Evolutionary conservation across 768 basidiomycete species (phyloP).

Genomic region (Collybiopsis confluens): DNA sequence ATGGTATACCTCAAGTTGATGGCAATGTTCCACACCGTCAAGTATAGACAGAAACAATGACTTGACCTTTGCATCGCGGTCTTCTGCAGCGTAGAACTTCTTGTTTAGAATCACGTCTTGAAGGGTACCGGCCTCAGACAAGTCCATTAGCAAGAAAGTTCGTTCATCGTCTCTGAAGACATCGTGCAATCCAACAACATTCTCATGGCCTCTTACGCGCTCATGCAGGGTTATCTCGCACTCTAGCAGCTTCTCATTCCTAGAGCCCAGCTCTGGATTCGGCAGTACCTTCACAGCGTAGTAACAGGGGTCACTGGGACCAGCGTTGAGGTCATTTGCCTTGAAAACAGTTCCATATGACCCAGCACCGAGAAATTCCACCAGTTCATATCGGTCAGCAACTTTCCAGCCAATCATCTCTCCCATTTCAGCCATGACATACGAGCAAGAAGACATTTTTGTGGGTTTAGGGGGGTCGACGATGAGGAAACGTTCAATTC

Average conservation of each 20-base stretch:
- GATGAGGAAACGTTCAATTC: neutral
- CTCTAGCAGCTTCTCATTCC: constrained; percentile 38
- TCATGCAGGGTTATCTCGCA: constrained; percentile 42
- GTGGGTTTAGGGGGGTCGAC: neutral
- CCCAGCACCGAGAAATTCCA: constrained; percentile 13
- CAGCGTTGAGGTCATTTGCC: constrained; percentile 6
- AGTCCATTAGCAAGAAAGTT: constrained; percentile 43
- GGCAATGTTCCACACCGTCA: constrained; percentile 52
- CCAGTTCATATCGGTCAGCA: constrained; percentile 8
- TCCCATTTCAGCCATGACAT: neutral
- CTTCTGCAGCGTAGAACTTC: constrained; percentile 35
- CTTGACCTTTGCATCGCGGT: constrained; percentile 40
- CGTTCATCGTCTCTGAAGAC: constrained; percentile 42
- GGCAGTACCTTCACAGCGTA: constrained; percentile 52
- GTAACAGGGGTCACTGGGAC: neutral
- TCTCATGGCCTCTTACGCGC: constrained; percentile 27
- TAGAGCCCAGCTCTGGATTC: constrained; percentile 32
- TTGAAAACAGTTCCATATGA: constrained; percentile 14
- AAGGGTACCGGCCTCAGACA: constrained; percentile 37
- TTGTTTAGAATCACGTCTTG: constrained; percentile 40
- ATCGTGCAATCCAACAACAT: constrained; percentile 48
- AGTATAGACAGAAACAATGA: constrained; percentile 48
- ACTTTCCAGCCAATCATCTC: constrained; percentile 4
- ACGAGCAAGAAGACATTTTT: constrained; percentile 6
- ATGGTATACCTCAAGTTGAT: constrained; percentile 49